A percentile compares a stretch with the other conserved stretches of the same genome.
Evolutionary conservation across 495 filamentous ascomycete genomes (phyloP).

Genomic region (Talaromyces liani): DNA sequence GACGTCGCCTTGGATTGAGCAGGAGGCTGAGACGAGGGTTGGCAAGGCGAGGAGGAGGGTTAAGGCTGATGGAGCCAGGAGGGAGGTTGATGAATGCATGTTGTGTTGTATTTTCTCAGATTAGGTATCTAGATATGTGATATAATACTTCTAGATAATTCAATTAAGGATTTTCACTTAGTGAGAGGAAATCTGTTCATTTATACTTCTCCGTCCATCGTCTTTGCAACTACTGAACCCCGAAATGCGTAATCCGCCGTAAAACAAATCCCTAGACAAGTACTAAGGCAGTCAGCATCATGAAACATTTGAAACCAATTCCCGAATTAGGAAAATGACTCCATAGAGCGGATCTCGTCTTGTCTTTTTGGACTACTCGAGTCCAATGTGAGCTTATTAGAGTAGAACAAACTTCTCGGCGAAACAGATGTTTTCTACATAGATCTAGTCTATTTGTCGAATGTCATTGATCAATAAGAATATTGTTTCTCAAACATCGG

Average conservation of each 20-base stretch:
- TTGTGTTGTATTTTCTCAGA: background rate
- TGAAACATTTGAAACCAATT: background rate
- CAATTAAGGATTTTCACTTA: background rate
- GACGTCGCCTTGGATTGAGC: slow-evolving; percentile 2
- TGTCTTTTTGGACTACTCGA: background rate
- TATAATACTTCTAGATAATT: background rate
- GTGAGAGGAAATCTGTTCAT: background rate
- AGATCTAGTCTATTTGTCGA: background rate
- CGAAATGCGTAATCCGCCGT: background rate
- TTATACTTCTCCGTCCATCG: background rate
- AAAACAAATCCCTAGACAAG: background rate
- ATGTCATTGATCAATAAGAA: background rate
- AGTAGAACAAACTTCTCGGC: background rate
- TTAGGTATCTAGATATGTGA: background rate
- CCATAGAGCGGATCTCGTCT: background rate
- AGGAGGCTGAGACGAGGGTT: slow-evolving; percentile 1
- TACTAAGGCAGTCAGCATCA: background rate
- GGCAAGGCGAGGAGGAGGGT: background rate
- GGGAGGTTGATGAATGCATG: slow-evolving; percentile 4
- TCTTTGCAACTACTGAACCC: background rate
- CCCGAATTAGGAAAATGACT: background rate
- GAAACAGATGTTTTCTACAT: background rate
- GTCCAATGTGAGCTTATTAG: background rate
- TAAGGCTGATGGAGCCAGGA: background rate
- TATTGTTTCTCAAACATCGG: background rate